Evolutionary conservation across 768 basidiomycete genomes (phyloP), one percentile per base, ranked within the genome.

Genomic region (Russula ochroleuca): DNA sequence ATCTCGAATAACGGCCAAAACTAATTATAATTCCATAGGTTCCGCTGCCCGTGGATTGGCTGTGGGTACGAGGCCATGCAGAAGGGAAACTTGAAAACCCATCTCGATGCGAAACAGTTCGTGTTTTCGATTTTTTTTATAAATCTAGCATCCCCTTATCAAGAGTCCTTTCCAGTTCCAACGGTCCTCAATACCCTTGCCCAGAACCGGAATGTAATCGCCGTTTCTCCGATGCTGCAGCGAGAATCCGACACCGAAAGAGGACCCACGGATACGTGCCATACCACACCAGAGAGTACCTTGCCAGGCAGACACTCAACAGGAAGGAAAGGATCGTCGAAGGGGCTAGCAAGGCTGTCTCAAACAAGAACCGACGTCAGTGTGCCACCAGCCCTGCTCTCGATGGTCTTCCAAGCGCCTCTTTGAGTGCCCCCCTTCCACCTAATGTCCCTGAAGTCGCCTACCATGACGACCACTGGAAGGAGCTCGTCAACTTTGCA

Each of bases 391-490:
- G 28, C 3, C 21, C n/a, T 41, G 52, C 17, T n/a, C 28, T 52
- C 5, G 37, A 40, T 25, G 28, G 3, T 11, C 21, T 14, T 17
- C 48, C 47, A 21, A 5, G 21, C 31, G 21, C 17, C 21, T 45
- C 59, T 15, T 55, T 38, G 38, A 3, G 19, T 21, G 19, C 7
- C 23, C 15, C 37, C 28, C 28, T 28, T 9, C 40, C 15, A 7
- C 19, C 0, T 31, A 21, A 52, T 0, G 9, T 35, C 10, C 47
- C 28, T 1, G 19, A 61, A 5, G 15, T 40, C 35, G 5, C 33
- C 13, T 38, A 65, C 38, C 64, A 65, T 14, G 23, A 65, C 23
- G 19, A 57, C 17, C 21, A 33, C 21, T 65, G 59, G 64, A 64
- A 37, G n/a, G 3, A 11, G 1, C 28, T 51, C 33, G n/a, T 45